Evolutionary conservation across 345 rosid species (phyloP).

Genomic region (Eucalyptus caleyi): DNA sequence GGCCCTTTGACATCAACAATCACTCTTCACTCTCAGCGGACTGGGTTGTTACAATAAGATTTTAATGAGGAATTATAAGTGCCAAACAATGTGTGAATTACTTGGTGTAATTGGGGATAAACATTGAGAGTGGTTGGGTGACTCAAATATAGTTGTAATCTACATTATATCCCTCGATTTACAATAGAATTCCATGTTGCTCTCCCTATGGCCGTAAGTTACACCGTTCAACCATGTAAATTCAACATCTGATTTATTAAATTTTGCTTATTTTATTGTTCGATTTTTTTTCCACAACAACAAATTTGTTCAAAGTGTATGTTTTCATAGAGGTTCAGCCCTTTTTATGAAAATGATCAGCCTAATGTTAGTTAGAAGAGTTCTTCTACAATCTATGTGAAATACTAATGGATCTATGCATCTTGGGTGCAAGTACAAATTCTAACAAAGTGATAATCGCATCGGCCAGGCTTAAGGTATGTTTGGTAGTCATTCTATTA

Average conservation of each 20-base stretch:
- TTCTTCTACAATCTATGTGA: not conserved
- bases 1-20: no score
- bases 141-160: not conserved
- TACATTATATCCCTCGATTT: not conserved
- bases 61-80: no score
- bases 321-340: not conserved
- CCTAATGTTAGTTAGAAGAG: not conserved
- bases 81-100: not conserved
- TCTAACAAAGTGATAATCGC: not conserved
- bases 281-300: not conserved
- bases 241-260: no score
- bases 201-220: accelerated
- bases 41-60: no score
- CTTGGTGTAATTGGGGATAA: not conserved
- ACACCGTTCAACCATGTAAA: no score
- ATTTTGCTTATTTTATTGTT: no score
- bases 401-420: not conserved
- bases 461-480: not conserved
- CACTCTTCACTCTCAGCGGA: accelerated
- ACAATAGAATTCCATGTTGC: no score
- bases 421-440: not conserved
- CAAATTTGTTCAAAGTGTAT: not conserved
- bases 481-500: no score
- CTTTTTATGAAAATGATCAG: not conserved
- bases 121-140: not conserved